Evolutionary conservation across 805 yeast genomes (phyloP), one percentile per base, ranked within the genome.

Genomic region (Candida vartiovaarae): DNA sequence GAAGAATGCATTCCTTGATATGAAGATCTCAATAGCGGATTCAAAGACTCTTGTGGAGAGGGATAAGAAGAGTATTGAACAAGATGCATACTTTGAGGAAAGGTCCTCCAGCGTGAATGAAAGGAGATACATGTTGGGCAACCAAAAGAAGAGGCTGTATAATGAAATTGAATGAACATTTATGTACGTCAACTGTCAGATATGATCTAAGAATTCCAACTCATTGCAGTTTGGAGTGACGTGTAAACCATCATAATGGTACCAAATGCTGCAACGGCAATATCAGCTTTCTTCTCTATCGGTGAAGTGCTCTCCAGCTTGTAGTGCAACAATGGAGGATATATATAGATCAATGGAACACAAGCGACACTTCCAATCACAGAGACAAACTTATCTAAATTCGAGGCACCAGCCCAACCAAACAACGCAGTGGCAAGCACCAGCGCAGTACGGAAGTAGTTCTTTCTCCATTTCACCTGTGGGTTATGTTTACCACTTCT

Each of bases 321-420:
- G n/a, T 47, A 68, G 59, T 90, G 96, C 41, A 91, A 71, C 62
- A 91, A 52, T 2, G 99, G 97, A 3, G 99, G 99, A 61, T 86
- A 93, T 32, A 91, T 78, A 67, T 91, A 93, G 40, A 93, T 95
- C 65, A 91, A 73, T 5, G 99, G 99, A 46, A 91, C 81, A 61
- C 99, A 91, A 0, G 98, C 96, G 61, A 90, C 81, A 51, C 96
- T 85, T 3, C 99, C 99, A 47, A 87, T 87, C 50, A 91, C 71
- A 3, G 96, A 85, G 27, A 93, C 97, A 67, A 91, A 93, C 63
- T 83, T 84, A 61, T 93, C 98, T 51, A 91, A 72, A 58, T 91
- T 91, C 50, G 81, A 77, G 2, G 97, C 90, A 38, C 97, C 96
- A 33, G 79, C 67, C 76, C 85, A 89, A 1, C 95, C 93, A 32